Evolutionary conservation across 495 filamentous ascomycete species (phyloP), one percentile per base, ranked within the genome.

Genomic region (Penicillium parvum): DNA sequence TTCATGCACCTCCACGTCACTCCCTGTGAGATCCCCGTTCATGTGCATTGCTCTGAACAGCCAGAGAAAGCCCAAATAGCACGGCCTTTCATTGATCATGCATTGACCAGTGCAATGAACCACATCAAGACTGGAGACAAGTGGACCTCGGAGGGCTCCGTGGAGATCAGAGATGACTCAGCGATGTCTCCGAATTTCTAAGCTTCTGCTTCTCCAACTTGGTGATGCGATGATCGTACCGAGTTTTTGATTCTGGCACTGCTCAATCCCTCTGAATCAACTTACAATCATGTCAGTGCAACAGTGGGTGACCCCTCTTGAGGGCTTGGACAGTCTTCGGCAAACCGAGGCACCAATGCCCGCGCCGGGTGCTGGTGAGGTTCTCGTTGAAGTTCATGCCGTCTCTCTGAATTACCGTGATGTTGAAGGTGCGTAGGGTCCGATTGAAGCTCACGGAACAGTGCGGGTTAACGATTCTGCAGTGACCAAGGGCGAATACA

Each of bases 371-470:
- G 38, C 52, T 4, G 66, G 68, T 26, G 76, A 83, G 43, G 78
- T 82, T 1, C 54, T 83, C 11, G 78, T 83, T 8, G 65, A 77
- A 55, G 74, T 82, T 36, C 53, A 56, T 19, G 59, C 74, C 19
- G 74, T 81, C 0, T 69, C 73, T 12, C 64, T 82, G 7, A 83
- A 83, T 47, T 83, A 77, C 45, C 71, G 77, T 20, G 77, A 83
- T 47, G 73, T 73, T 5, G 78, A 77, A 68, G 71, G 81, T 78
- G 63, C 28, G 45, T 43, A 11, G 10, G 5, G 9, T 33, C 20
- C 29, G 14, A 25, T 15, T 14, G 9, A 7, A 12, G 8, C 1
- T 8, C 19, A 0, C 5, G 25, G 9, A 6, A 26, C 2, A 27
- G 10, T n/a, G 7, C 12, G 4, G 3, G 1, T 10, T 18, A 11